Conservation (phyloP, 805 yeast species). For the Scheffersomyces lignosus region DNA sequence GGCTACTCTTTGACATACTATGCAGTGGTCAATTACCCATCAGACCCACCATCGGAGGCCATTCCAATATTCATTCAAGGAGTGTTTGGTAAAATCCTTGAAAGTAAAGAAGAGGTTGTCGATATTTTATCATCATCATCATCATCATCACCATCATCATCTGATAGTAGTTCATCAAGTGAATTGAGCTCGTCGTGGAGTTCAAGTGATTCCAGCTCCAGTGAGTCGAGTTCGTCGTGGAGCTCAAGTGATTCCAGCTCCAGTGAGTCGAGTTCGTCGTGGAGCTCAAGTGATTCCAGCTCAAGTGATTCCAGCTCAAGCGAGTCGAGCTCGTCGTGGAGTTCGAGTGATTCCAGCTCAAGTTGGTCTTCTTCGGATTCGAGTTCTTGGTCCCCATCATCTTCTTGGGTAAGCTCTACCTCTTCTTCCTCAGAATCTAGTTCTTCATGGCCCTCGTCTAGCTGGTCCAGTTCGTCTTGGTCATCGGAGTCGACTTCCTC, state of each 20-base stretch:
- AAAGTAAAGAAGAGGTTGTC: too few relatives aligned
- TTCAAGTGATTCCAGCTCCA: neutral
- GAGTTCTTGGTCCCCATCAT: conserved; percentile 2
- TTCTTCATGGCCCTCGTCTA: neutral
- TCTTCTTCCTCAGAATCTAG: too few relatives aligned
- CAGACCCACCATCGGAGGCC: conserved; percentile 22
- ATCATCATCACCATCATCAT: too few relatives aligned
- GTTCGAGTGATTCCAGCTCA: neutral
- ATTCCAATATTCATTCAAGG: too few relatives aligned
- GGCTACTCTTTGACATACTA: conserved; percentile 23
- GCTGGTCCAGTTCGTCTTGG: neutral
- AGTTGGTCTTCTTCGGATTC: neutral
- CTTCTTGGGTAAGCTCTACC: too few relatives aligned
- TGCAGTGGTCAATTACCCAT: conserved; percentile 18
- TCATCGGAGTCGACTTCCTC: conserved; percentile 1
- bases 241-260: too few relatives aligned
- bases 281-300: neutral
- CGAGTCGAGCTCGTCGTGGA: neutral
- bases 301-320: neutral
- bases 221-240: too few relatives aligned
- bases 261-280: too few relatives aligned
- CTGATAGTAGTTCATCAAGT: too few relatives aligned
- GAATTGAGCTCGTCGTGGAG: neutral
- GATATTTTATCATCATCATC: too few relatives aligned
- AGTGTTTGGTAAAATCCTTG: too few relatives aligned